A percentile compares a stretch with the other conserved stretches of the same genome.
These are phyloP conservation scores for Apiotrichum sp. DNA, from an alignment of 1,284 basidiomycete genomes.

Conservation along the genomic window DNA sequence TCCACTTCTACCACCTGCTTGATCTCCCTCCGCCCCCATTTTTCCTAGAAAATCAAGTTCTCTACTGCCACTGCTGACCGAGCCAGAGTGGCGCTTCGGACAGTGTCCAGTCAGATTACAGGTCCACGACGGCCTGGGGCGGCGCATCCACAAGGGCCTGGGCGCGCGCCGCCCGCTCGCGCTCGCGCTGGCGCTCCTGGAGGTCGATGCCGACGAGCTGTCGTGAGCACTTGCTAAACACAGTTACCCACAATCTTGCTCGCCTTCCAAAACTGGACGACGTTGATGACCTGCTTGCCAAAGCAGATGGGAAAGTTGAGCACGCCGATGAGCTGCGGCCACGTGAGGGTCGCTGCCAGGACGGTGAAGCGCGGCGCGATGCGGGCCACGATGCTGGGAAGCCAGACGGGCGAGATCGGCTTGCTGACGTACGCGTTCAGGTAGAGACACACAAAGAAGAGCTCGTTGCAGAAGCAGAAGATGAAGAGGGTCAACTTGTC, in stretches of 20 bases:
- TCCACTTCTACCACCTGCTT: too few species aligned
- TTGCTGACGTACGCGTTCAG: conserved; percentile 77
- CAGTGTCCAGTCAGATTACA: too few species aligned
- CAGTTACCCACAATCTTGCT: conserved; percentile 63
- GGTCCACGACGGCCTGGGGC: too few species aligned
- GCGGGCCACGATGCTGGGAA: conserved; percentile 24
- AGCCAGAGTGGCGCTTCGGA: too few species aligned
- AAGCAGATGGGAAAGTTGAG: conserved; percentile 67
- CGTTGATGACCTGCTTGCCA: conserved; percentile 88
- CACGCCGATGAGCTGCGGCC: conserved; percentile 69
- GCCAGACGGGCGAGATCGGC: conserved; percentile 31
- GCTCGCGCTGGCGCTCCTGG: conserved; percentile 67
- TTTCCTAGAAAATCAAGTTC: too few species aligned
- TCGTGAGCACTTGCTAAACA: too few species aligned
- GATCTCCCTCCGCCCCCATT: too few species aligned
- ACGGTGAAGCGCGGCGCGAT: conserved; percentile 13
- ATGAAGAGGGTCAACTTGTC: conserved; percentile 79
- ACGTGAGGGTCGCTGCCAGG: conserved; percentile 54
- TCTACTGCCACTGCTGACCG: too few species aligned
- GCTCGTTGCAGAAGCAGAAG: conserved; percentile 94
- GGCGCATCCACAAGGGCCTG: neutral
- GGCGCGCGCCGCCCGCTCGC: conserved; percentile 25
- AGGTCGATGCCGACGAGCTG: conserved; percentile 78
- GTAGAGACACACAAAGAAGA: conserved; percentile 95
- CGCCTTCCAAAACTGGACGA: conserved; percentile 98